Conservation (phyloP, 768 basidiomycete species). For the Trametes maxima region DNA sequence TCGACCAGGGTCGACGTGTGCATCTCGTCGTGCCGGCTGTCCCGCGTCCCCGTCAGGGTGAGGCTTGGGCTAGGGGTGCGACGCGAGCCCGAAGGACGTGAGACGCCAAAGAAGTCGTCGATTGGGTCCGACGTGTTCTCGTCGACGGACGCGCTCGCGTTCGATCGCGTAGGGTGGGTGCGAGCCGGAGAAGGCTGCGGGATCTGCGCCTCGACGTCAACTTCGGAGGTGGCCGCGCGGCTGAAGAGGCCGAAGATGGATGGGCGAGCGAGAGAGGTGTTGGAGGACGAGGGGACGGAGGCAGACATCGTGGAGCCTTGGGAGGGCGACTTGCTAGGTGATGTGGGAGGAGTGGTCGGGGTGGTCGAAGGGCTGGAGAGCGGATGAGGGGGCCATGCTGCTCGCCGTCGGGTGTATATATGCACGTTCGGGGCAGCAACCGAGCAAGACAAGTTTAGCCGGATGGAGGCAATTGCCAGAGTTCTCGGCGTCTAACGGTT, state of each 20-base stretch:
- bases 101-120: slow-evolving; percentile 36
- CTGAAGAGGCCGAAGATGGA: slow-evolving; percentile 15
- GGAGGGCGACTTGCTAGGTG: neutral
- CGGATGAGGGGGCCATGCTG: slow-evolving; percentile 2
- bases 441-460: too few relatives aligned
- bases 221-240: neutral
- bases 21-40: slow-evolving; percentile 36
- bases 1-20: slow-evolving; percentile 16
- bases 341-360: neutral
- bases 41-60: slow-evolving; percentile 29
- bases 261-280: slow-evolving; percentile 6
- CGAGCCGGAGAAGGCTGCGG: slow-evolving; percentile 2
- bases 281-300: neutral
- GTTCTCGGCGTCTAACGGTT: neutral
- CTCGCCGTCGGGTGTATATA: neutral
- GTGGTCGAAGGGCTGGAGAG: neutral
- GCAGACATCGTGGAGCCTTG: neutral
- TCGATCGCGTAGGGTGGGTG: neutral
- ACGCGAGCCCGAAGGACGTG: slow-evolving; percentile 19
- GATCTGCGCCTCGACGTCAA: slow-evolving; percentile 15
- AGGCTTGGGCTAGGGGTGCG: slow-evolving; percentile 13
- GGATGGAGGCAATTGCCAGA: neutral
- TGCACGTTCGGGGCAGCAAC: neutral
- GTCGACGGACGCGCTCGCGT: slow-evolving; percentile 1
- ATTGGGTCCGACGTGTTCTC: slow-evolving; percentile 19